Conservation (phyloP, 345 rosid genomes). For the Melaleuca quinquenervia region DNA sequence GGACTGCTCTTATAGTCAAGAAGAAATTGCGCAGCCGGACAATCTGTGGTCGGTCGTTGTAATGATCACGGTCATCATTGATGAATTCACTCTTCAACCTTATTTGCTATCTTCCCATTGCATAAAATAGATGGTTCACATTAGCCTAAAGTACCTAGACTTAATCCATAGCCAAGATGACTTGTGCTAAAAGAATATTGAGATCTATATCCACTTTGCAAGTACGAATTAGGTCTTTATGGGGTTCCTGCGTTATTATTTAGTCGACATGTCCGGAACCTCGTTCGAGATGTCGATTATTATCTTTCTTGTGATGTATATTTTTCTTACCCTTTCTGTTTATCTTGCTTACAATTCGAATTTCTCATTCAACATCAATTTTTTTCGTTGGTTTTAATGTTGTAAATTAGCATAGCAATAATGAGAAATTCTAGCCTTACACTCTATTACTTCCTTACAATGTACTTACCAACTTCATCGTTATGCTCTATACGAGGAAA, state of each 20-base stretch:
- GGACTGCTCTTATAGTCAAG: not conserved
- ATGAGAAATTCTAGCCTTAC: not conserved
- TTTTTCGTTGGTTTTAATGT: not conserved
- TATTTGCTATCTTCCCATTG: not conserved
- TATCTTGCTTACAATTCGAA: not conserved
- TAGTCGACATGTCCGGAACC: too few relatives aligned
- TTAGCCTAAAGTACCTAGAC: too few relatives aligned
- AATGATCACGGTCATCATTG: not conserved
- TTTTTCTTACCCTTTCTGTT: not conserved
- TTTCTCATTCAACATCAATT: not conserved
- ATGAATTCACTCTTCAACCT: not conserved
- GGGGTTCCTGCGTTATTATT: too few relatives aligned
- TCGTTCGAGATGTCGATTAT: not conserved
- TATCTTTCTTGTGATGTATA: not conserved
- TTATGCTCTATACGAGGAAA: not conserved
- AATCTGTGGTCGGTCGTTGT: not conserved
- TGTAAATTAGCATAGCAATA: not conserved
- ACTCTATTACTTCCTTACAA: not conserved
- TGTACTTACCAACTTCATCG: not conserved
- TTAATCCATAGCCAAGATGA: too few relatives aligned
- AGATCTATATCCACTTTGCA: too few relatives aligned
- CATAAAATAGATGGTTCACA: not conserved
- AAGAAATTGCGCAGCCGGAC: not conserved
- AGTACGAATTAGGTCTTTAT: too few relatives aligned
- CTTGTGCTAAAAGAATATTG: too few relatives aligned